Evolutionary conservation across 495 filamentous ascomycete genomes (phyloP).

Genomic region (Aspergillus bertholletiae): DNA sequence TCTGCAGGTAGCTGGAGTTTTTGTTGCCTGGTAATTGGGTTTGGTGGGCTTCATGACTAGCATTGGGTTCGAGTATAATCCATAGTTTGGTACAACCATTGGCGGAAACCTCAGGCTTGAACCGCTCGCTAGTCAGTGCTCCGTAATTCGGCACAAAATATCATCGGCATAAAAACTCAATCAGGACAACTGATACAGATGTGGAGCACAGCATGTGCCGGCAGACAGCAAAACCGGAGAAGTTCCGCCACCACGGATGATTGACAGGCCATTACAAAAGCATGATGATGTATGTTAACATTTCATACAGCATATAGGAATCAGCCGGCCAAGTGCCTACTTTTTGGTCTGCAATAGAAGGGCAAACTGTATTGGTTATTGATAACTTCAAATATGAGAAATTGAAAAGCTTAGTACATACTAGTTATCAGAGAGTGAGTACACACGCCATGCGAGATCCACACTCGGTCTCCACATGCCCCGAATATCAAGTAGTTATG

Average conservation of each 20-base stretch:
- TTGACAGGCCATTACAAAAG: background rate
- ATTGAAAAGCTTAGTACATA: background rate
- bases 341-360: background rate
- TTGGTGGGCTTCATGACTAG: background rate
- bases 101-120: background rate
- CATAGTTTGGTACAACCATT: background rate
- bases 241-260: background rate
- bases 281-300: no score
- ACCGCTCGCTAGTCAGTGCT: no score
- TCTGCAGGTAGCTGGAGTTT: background rate
- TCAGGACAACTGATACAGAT: background rate
- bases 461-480: background rate
- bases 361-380: background rate
- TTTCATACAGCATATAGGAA: background rate
- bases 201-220: background rate
- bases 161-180: no score
- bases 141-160: no score
- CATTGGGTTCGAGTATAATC: background rate
- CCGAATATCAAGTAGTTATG: background rate
- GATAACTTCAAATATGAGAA: background rate
- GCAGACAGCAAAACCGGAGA: background rate
- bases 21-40: background rate
- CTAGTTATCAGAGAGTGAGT: background rate
- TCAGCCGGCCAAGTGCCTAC: background rate
- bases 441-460: background rate